Base-by-base conservation (phyloP, 345 rosid species). In the Hibiscus syriacus region DNA sequence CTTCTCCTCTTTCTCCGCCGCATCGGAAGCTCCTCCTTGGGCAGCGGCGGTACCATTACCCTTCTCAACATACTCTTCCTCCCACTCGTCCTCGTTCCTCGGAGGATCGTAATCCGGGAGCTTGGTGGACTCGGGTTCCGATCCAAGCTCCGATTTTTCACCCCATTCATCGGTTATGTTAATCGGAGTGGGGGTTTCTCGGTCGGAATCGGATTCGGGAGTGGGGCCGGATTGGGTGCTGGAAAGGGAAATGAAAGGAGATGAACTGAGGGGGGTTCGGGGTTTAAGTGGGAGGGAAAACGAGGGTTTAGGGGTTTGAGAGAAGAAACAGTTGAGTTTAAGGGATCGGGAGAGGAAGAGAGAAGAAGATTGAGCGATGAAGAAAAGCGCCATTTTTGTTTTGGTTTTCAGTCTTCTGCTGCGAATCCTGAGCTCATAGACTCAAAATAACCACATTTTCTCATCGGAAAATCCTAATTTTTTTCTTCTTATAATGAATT, bases 81-180 rank as follows among this genome's bases (percentile, higher is more conserved):
- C 95, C 97, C 96, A 89, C 87, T 94, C 99, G 64, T 90, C 99
- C 29, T 90, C 96, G 65, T 79, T 77, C 75, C 17, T 70, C 6
- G 97, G 86, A 50, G 97, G 96, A 78, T 94, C 97, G 79, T 84
- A 76, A 2, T 85, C 96, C 22, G 85, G 41, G 55, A 78, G 64
- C 69, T 68, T 83, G 64, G 85, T 78, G 48, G 74, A 61, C 11
- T 62, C 83, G 12, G 86, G 70, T 10, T 70, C 84, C 36, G 55
- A 30, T 8, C 61, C 80, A 14, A 78, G 60, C 46, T 72, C 88
- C 49, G 83, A 10, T 72, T 80, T 86, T 59, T 94, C 99, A 0
- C 96, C 95, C 97, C 97, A 90, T 76, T 90, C 95, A 72, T 94
- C 97, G 10, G 91, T 80, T 70, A 84, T 32, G 23, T 43, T 59